Evolutionary conservation across 345 rosid species (phyloP), one percentile per base, ranked within the genome.

Genomic region (Melaleuca alternifolia): DNA sequence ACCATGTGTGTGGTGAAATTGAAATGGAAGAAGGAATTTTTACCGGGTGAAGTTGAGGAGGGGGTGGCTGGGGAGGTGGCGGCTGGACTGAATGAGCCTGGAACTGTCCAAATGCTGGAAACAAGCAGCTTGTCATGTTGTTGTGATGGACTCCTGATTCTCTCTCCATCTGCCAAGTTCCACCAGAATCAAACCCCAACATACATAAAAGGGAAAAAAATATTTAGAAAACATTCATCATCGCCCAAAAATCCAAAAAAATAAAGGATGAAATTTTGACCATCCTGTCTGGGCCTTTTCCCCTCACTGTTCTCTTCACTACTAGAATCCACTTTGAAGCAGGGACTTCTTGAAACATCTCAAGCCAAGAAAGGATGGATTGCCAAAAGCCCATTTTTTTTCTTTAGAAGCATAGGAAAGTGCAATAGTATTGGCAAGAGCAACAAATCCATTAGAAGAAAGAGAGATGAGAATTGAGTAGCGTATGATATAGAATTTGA

Each of bases 51-150:
- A 88, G 86, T 10, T 86, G 91, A 6, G 89, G 91, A 26, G 90
- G 59, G 30, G 83, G 94, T 23, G 87, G 88, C 77, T 91, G 91
- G 54, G 92, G 89, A 24, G 89, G 89, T 7, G 85, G 92, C 2
- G 91, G 92, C 4, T 89, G 89, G 87, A 92, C 51, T 5, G 92
- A 82, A 71, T 87, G 94, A 50, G 89, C 44, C 87, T 91, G 96
- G 86, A 93, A 86, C 82, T 94, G 96, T 90, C 95, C 95, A 87
- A 91, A 92, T 65, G 92, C 87, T 85, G 96, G 93, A 85, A 95
- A 95, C 90, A 93, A 86, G 57, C 91, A 87, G 82, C 91, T 89
- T 62, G 94, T 84, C 94, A 95, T 91, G 86, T 92, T 76, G 84
- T 87, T 83, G 28, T 83, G 85, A 23, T 83, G 85, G 44, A 51